Evolutionary conservation across 164 flowering plant species (phyloP).

Genomic region (Euptelea pleiosperma): DNA sequence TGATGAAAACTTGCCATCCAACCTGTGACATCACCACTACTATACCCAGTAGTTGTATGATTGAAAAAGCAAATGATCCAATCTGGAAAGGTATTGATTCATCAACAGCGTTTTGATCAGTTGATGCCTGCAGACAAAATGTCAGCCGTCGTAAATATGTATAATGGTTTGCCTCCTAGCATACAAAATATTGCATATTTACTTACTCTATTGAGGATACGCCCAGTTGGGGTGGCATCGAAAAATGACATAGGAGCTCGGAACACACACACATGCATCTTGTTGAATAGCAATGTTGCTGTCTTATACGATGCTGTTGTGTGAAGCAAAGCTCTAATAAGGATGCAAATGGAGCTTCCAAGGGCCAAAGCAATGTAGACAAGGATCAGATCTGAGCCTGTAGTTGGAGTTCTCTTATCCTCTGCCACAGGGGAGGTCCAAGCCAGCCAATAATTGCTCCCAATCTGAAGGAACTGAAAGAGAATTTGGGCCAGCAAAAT

Average conservation of each 20-base stretch:
- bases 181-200: background rate
- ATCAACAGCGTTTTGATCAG: conserved; percentile 89
- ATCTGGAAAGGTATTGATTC: conserved; percentile 41
- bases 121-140: conserved; percentile 64
- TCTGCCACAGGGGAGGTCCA: conserved; percentile 76
- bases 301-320: conserved; percentile 67
- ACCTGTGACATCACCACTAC: conserved; percentile 87
- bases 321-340: conserved; percentile 46
- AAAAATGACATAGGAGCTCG: conserved; percentile 97
- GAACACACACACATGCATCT: conserved; percentile 80
- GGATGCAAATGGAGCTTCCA: conserved; percentile 63
- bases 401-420: conserved; percentile 45
- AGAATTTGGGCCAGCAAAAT: conserved; percentile 51
- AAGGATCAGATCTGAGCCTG: conserved; percentile 34
- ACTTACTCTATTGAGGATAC: conserved; percentile 80
- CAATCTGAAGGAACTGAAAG: conserved; percentile 76
- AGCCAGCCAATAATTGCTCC: conserved; percentile 97
- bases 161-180: conserved; percentile 5
- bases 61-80: conserved; percentile 43
- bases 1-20: conserved; percentile 85
- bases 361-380: conserved; percentile 69
- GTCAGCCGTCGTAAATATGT: background rate
- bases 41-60: conserved; percentile 70
- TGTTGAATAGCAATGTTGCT: conserved; percentile 67
- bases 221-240: conserved; percentile 93